These are phyloP conservation scores for Chlorella sorokiniana DNA, from an alignment of 139 green algal genomes.

Conservation along the genomic window DNA sequence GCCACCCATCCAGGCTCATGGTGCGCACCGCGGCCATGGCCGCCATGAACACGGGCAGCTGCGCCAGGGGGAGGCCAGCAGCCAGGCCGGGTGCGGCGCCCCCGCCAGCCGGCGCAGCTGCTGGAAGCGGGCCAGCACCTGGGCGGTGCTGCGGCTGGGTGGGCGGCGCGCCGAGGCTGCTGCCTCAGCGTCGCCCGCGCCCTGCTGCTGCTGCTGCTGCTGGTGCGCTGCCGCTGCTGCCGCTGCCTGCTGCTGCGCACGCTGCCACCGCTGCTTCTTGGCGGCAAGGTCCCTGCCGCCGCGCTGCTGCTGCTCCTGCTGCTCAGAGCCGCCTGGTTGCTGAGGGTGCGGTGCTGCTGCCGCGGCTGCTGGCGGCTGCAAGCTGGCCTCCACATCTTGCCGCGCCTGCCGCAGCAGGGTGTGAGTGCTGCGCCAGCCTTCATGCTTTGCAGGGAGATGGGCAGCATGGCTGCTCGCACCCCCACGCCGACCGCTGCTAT, in stretches of 20 bases:
- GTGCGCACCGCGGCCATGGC: constrained; percentile 56
- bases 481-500: constrained; percentile 37
- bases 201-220: neutral
- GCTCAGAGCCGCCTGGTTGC: neutral
- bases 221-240: neutral
- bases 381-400: neutral
- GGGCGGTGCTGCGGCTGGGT: neutral
- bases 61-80: constrained; percentile 70
- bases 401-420: constrained; percentile 35
- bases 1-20: constrained; percentile 68
- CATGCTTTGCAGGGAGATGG: constrained; percentile 47
- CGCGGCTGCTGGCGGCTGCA: neutral
- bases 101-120: constrained; percentile 51
- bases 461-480: constrained; percentile 51
- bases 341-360: neutral
- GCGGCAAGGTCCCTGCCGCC: neutral
- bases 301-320: neutral
- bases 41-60: constrained; percentile 71
- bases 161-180: neutral
- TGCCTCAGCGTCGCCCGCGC: neutral
- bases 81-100: constrained; percentile 69
- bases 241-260: constrained; percentile 28
- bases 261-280: constrained; percentile 39
- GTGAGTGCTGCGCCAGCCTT: constrained; percentile 29
- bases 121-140: constrained; percentile 2